Base-by-base conservation (phyloP, 257 asterid species). In the Ocimum tenuiflorum region DNA sequence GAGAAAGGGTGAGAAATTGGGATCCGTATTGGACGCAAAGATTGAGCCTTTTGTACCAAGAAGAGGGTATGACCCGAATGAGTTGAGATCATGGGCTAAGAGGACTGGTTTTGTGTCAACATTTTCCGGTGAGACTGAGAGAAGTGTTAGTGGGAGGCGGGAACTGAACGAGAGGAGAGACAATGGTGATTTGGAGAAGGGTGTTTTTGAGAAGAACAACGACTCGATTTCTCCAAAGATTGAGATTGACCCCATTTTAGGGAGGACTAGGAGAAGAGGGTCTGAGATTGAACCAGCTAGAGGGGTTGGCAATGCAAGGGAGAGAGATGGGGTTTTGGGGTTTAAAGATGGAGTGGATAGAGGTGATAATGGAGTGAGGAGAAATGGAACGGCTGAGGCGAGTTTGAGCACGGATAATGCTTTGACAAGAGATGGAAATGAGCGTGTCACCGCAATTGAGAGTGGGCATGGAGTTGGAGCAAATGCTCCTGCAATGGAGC, bases 41-140 rank as follows among this genome's bases (percentile, higher is more conserved):
- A 60, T 92, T 67, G 95, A 87, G 62, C 96, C 96, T 41, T 92
- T 92, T 83, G 89, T 81, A 7, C 91, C 97, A 3, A 72, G 70
- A 35, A 67, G 60, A 75, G 94, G 87, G 19, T 71, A 86, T 74
- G 95, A 90, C 71, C 99, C 97, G 14, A 84, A 76, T 61, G 99
- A 90, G 73, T 75, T 94, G 80, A 83, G 86, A 82, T 90, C 99
- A 74, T 94, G 99, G 99, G 99, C 99, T 70, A 94, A 90, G 75
- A 85, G 81, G 61, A 90, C 99, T 14, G 97, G 99, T 47, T 94
- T 94, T 74, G 95, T 90, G 53, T 89, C 99, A 17, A 83, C 76
- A 20, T 80, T 89, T 50, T 90, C 99, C 41, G 85, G 87, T 23
- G 97, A 88, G 75, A 81, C 84, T 60, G 84, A 80, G 52, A 80